phyloP scores from a whole-genome alignment of 768 basidiomycete species.

The Amanita jacksonii region DNA sequence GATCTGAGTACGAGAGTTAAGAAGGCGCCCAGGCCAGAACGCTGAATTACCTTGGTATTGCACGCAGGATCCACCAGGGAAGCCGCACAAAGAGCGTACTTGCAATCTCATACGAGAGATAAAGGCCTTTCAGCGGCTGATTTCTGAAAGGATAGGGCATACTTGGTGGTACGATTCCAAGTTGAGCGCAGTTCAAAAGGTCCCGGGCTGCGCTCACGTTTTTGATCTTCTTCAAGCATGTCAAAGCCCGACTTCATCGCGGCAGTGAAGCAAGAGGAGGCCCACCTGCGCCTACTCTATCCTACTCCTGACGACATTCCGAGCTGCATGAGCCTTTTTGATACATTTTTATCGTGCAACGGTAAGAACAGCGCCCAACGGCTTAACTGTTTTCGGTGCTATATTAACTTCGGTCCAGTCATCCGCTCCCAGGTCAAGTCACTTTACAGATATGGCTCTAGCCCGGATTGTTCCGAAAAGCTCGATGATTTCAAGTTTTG shows the following conservation, averaged over 20 bases:
- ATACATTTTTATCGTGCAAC: conserved; percentile 64
- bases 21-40: too few species aligned
- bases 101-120: conserved; percentile 33
- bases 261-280: conserved; percentile 58
- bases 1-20: conserved; percentile 17
- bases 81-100: conserved; percentile 31
- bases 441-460: conserved; percentile 77
- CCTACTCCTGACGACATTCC: conserved; percentile 72
- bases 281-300: conserved; percentile 30
- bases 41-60: conserved; percentile 29
- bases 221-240: neutral
- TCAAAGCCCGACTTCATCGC: conserved; percentile 29
- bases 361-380: conserved; percentile 26
- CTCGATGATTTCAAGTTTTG: conserved; percentile 95
- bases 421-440: conserved; percentile 74
- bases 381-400: neutral
- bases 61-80: conserved; percentile 38
- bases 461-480: conserved; percentile 64
- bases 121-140: conserved; percentile 43
- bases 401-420: conserved; percentile 30
- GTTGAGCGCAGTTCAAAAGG: too few species aligned
- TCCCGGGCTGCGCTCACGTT: too few species aligned
- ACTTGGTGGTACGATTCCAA: conserved; percentile 2
- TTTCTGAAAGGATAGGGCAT: conserved; percentile 25
- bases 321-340: conserved; percentile 67